These are phyloP conservation scores for Leishmania martiniquensis DNA, from an alignment of 208 protist genomes.

Conservation along the genomic window DNA sequence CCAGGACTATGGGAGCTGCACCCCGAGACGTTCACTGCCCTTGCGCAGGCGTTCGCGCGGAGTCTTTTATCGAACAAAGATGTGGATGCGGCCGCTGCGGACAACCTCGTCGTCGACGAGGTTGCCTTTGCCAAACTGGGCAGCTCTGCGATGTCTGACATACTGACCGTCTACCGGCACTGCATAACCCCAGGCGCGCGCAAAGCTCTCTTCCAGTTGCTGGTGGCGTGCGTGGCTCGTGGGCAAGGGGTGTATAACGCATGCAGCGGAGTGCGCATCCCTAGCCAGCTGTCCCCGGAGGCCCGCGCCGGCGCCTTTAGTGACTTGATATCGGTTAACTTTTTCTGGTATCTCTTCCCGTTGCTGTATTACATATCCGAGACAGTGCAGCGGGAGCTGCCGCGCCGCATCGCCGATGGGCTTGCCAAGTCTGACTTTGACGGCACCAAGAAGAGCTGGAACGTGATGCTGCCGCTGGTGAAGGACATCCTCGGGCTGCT, in stretches of 20 bases:
- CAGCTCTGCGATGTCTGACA: constrained; percentile 41
- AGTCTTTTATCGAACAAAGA: constrained; percentile 54
- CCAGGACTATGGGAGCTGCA: constrained; percentile 59
- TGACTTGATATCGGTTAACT: constrained; percentile 64
- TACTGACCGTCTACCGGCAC: constrained; percentile 66
- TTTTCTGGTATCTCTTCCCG: constrained; percentile 80
- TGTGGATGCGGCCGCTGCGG: constrained; percentile 21
- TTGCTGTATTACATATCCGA: constrained; percentile 82
- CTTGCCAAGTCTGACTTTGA: constrained; percentile 65
- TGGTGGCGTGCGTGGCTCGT: constrained; percentile 70
- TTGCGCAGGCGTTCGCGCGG: constrained; percentile 69
- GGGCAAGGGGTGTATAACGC: constrained; percentile 23
- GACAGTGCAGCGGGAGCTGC: constrained; percentile 52
- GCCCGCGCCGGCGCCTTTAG: constrained; percentile 32
- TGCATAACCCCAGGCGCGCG: constrained; percentile 59
- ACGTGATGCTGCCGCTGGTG: constrained; percentile 58
- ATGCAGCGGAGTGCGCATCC: constrained; percentile 4
- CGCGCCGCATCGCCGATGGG: constrained; percentile 61
- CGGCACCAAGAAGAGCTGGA: constrained; percentile 51
- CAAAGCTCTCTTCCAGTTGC: constrained; percentile 67
- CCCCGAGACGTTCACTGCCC: constrained; percentile 50
- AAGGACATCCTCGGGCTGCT: constrained; percentile 60
- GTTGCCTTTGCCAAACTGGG: constrained; percentile 55
- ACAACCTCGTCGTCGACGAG: constrained; percentile 41
- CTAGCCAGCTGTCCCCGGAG: constrained; percentile 17